Conservation (phyloP, 2,329 filamentous ascomycete genomes). For the Claviceps cyperi region DNA sequence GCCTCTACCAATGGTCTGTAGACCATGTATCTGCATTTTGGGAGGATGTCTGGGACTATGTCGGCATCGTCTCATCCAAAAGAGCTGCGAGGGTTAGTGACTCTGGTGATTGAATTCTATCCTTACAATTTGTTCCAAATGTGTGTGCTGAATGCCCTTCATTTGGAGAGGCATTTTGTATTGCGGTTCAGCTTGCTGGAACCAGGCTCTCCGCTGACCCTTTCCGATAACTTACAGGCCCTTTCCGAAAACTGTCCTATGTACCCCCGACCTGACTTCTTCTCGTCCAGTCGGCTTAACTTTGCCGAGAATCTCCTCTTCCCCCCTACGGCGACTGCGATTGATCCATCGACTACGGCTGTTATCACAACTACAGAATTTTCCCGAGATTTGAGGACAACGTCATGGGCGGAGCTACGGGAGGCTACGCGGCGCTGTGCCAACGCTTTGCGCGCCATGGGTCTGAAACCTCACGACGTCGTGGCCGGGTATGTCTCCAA, state of each 20-base stretch:
- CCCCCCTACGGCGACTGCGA: constrained; percentile 32
- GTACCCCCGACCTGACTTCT: constrained; percentile 82
- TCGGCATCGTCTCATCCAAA: constrained; percentile 56
- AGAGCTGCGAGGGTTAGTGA: constrained; percentile 42
- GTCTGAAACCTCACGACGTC: constrained; percentile 41
- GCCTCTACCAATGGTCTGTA: constrained; percentile 78
- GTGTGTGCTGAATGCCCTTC: neutral
- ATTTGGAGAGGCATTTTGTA: neutral
- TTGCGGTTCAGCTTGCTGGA: neutral
- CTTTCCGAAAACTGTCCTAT: constrained; percentile 53
- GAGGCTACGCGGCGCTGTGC: constrained; percentile 64
- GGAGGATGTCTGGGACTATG: constrained; percentile 73
- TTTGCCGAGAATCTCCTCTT: constrained; percentile 93
- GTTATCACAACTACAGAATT: constrained; percentile 71
- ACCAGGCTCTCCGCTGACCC: neutral
- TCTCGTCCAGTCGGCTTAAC: constrained; percentile 64
- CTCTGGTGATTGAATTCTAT: neutral
- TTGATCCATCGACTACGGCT: constrained; percentile 46
- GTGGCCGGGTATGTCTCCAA: constrained; percentile 76
- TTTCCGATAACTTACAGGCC: constrained; percentile 32
- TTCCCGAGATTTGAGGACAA: constrained; percentile 39
- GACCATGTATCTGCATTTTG: constrained; percentile 65
- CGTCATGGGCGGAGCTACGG: constrained; percentile 66
- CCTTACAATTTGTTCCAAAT: neutral
- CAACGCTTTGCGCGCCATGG: constrained; percentile 50